These are phyloP conservation scores for Sphagnum tenellum DNA, from an alignment of 225 moss, liverwort and hornwort species.

Conservation along the genomic window DNA sequence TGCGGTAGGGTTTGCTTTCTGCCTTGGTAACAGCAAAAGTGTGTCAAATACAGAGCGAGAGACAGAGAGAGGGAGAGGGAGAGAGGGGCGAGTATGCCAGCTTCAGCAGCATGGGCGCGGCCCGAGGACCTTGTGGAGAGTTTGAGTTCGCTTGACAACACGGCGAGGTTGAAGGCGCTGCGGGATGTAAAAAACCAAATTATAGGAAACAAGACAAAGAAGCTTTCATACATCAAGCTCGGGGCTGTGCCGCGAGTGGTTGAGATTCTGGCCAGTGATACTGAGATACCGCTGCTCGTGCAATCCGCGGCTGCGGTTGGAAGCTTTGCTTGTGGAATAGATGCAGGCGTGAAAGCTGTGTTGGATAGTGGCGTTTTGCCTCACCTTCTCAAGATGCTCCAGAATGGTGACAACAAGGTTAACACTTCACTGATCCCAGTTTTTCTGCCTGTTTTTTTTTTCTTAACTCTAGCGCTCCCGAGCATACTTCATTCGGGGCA, in stretches of 20 bases:
- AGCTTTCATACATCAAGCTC: conserved; percentile 94
- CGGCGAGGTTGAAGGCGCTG: conserved; percentile 86
- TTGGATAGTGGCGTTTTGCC: conserved; percentile 95
- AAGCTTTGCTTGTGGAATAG: conserved; percentile 97
- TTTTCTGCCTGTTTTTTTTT: too few species aligned
- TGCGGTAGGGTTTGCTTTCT: too few species aligned
- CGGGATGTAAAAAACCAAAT: conserved; percentile 99
- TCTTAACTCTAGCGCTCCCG: too few species aligned
- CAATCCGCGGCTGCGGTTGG: conserved; percentile 98
- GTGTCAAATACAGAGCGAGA: conserved; percentile 3
- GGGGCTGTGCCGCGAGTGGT: conserved; percentile 98
- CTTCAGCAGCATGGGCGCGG: conserved; percentile 86
- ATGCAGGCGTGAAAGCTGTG: conserved; percentile 91
- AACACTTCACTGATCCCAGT: too few species aligned
- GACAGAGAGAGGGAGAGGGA: neutral
- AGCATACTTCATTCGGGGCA: too few species aligned
- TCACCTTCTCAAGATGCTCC: conserved; percentile 91
- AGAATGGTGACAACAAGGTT: conserved; percentile 82
- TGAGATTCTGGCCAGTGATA: conserved; percentile 90
- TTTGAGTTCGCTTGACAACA: conserved; percentile 92
- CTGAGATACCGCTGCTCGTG: conserved; percentile 76
- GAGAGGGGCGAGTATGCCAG: conserved; percentile 65
- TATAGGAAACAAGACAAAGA: conserved; percentile 98
- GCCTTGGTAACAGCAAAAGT: too few species aligned
- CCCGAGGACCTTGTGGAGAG: conserved; percentile 97